phyloP scores from a whole-genome alignment of 306 rosid genomes.

The Macrotyloma uniflorum region DNA sequence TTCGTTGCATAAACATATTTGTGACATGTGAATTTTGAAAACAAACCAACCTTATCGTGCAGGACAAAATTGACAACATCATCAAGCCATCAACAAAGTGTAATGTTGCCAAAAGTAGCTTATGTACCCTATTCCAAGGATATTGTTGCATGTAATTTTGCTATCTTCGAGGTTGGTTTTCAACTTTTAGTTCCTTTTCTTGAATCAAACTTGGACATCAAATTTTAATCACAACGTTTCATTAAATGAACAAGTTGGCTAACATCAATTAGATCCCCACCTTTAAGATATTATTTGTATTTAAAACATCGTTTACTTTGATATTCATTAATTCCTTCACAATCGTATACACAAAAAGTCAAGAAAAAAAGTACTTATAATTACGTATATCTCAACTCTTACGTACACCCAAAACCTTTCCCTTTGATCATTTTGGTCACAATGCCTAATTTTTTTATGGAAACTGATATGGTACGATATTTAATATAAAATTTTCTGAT shows the following conservation, averaged over 20 bases:
- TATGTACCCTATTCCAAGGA: neutral
- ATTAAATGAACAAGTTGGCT: neutral
- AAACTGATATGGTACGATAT: neutral
- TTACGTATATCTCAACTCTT: neutral
- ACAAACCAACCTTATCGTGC: neutral
- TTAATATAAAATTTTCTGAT: neutral
- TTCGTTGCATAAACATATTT: constrained; percentile 19
- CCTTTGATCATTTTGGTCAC: neutral
- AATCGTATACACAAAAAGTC: too few species aligned
- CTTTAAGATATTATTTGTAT: too few species aligned
- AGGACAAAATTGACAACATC: neutral
- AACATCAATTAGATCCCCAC: too few species aligned
- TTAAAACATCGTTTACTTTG: too few species aligned
- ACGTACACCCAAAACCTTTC: neutral
- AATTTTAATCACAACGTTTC: constrained; percentile 1
- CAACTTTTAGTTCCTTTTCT: neutral
- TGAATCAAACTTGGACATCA: neutral
- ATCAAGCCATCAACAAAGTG: constrained; percentile 11
- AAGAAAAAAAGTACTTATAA: too few species aligned
- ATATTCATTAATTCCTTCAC: too few species aligned
- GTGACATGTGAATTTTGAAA: neutral
- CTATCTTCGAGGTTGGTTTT: constrained; percentile 18
- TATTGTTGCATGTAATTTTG: constrained; percentile 24
- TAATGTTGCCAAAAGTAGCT: constrained; percentile 30
- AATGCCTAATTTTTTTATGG: neutral